A percentile compares a stretch with the other conserved stretches of the same genome.
Conservation (phyloP, 2,329 filamentous ascomycete genomes). For the Aphanoascus verrucosus region DNA sequence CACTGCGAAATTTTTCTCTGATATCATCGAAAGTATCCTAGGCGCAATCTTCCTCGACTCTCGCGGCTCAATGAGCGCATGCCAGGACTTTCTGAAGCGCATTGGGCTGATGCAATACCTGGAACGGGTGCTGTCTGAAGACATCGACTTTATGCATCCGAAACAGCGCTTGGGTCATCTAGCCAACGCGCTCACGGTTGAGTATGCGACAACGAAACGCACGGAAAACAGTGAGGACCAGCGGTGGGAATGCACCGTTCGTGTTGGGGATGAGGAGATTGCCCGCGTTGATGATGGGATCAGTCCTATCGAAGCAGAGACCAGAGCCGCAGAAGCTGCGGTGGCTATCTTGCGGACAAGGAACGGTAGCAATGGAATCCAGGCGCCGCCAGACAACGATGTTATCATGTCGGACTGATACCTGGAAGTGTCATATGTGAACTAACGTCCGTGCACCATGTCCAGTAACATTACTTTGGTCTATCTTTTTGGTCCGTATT, state of each 20-base stretch:
- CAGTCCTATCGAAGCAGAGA: slow-evolving; percentile 44
- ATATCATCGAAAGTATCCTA: slow-evolving; percentile 69
- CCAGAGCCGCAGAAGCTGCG: slow-evolving; percentile 46
- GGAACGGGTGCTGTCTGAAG: slow-evolving; percentile 47
- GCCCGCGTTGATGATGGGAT: slow-evolving; percentile 40
- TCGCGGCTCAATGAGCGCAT: slow-evolving; percentile 48
- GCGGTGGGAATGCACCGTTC: slow-evolving; percentile 37
- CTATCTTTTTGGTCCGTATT: neutral
- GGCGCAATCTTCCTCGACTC: slow-evolving; percentile 79
- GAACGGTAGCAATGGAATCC: neutral
- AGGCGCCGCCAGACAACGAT: neutral
- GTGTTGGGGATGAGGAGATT: slow-evolving; percentile 40
- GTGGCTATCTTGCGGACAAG: slow-evolving; percentile 25
- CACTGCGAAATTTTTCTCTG: slow-evolving; percentile 68
- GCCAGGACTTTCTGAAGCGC: slow-evolving; percentile 48
- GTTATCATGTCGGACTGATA: neutral
- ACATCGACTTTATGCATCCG: slow-evolving; percentile 48
- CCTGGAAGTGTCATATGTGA: neutral
- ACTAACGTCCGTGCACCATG: slow-evolving; percentile 1
- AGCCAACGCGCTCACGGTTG: slow-evolving; percentile 43
- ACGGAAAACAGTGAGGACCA: slow-evolving; percentile 16
- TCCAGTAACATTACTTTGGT: neutral
- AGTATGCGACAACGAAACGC: slow-evolving; percentile 38
- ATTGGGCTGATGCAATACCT: slow-evolving; percentile 58
- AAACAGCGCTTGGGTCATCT: slow-evolving; percentile 59